phyloP scores from a whole-genome alignment of 2,329 filamentous ascomycete species.

The Salinomyces thailandicus region DNA sequence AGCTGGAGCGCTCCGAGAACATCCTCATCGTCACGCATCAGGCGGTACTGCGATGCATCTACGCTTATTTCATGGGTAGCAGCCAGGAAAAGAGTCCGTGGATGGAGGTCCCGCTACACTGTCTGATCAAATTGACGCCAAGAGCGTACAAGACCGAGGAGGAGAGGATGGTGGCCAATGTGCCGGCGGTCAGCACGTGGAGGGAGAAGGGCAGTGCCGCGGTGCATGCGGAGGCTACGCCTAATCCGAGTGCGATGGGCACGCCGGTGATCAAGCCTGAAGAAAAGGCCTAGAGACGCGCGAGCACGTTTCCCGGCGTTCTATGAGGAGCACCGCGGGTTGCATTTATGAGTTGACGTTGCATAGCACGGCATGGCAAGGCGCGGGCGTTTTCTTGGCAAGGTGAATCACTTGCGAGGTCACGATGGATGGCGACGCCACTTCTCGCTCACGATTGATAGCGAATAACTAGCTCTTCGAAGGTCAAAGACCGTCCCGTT shows the following conservation, averaged over 20 bases:
- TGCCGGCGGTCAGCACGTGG: constrained; percentile 94
- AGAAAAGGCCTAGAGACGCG: no score
- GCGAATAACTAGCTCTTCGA: no score
- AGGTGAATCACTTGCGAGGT: no score
- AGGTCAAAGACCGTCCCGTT: no score
- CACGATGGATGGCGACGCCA: no score
- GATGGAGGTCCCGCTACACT: constrained; percentile 97
- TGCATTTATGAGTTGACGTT: no score
- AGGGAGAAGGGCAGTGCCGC: constrained; percentile 86
- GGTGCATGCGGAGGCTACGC: constrained; percentile 26
- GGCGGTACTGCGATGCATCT: constrained; percentile 91
- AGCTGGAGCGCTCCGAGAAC: constrained; percentile 89
- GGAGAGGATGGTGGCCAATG: constrained; percentile 76
- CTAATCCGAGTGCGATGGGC: not conserved
- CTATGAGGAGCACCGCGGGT: no score
- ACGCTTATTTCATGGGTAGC: constrained; percentile 98
- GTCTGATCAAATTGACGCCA: constrained; percentile 90
- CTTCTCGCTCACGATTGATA: no score
- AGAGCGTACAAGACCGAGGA: constrained; percentile 90
- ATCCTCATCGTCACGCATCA: constrained; percentile 98
- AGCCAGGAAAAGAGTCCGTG: constrained; percentile 86
- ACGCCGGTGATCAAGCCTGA: not conserved
- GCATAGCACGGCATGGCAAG: no score
- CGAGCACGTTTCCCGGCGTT: no score
- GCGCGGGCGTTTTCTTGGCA: no score